Evolutionary conservation across 305 asterid species (phyloP).

Genomic region (Solanum hybrid): DNA sequence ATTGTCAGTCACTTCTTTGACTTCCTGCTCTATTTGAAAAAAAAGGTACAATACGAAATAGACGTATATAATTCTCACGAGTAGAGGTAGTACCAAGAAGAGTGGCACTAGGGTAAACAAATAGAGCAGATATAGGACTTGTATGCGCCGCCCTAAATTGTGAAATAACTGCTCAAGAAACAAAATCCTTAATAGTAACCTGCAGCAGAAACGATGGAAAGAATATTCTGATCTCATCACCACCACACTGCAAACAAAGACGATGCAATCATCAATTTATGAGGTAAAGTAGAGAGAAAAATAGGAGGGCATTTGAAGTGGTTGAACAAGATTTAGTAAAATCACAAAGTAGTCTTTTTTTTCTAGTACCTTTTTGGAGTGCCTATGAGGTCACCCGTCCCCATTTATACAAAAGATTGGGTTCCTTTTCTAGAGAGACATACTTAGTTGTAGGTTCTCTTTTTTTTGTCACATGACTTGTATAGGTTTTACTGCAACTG

Average conservation of each 20-base stretch:
- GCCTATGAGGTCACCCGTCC: no score
- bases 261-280: no score
- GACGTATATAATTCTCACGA: conserved; percentile 33
- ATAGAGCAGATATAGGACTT: conserved; percentile 33
- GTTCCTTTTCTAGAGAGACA: background rate
- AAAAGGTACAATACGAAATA: conserved; percentile 32
- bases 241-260: background rate
- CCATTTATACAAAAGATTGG: background rate
- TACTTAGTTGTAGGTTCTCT: background rate
- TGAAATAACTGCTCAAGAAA: conserved; percentile 26
- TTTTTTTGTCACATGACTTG: background rate
- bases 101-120: conserved; percentile 35
- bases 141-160: conserved; percentile 35
- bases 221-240: background rate
- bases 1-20: background rate
- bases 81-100: conserved; percentile 38
- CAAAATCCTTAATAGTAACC: conserved; percentile 34
- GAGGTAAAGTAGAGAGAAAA: no score
- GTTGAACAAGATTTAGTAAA: no score
- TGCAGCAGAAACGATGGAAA: conserved; percentile 15
- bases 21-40: conserved; percentile 36
- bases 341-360: no score
- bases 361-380: no score
- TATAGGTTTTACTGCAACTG: background rate
- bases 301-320: no score